Evolutionary conservation across 768 basidiomycete species (phyloP), one percentile per base, ranked within the genome.

Genomic region (Lyophyllum semitale): DNA sequence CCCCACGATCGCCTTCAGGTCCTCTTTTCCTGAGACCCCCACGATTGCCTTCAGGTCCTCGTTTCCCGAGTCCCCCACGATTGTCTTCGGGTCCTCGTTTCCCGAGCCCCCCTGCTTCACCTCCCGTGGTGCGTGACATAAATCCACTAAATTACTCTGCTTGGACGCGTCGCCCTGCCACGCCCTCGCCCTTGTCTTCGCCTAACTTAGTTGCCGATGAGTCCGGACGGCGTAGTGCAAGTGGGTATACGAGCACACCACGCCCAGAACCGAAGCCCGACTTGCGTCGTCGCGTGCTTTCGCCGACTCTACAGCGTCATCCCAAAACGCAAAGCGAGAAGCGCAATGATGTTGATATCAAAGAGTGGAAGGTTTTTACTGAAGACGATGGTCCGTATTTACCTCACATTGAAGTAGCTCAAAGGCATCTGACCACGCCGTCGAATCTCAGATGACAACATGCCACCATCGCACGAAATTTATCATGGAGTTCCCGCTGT

Each of bases 141-240:
- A 15, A 22, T 27, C 26, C 38, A 30, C 3, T 9, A 6, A 22
- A 51, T 26, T 20, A 15, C n/a, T n/a, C n/a, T n/a, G n/a, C n/a
- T n/a, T n/a, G n/a, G 44, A 23, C 38, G 15, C 11, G 4, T 48
- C 53, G 53, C 18, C 53, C 53, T 11, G 7, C 38, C 5, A 54
- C 53, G 18, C 53, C 53, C 5, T 48, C 53, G 3, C 53, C 53
- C 13, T 18, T 48, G n/a, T 54, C 53, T 13, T 47, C 47, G 9
- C 37, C 37, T 17, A 54, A 54, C 29, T 22, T 30, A 20, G n/a
- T 43, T 20, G 11, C 18, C 11, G 4, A 43, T 12, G 41, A 43
- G 22, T 52, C 40, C 13, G 51, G 51, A 11, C 51, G 51, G 22
- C 40, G 51, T 12, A 52, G 51, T 30, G 51, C 51, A 17, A 20